phyloP scores from a whole-genome alignment of 768 basidiomycete genomes.

The Chalciporus piperatus region DNA sequence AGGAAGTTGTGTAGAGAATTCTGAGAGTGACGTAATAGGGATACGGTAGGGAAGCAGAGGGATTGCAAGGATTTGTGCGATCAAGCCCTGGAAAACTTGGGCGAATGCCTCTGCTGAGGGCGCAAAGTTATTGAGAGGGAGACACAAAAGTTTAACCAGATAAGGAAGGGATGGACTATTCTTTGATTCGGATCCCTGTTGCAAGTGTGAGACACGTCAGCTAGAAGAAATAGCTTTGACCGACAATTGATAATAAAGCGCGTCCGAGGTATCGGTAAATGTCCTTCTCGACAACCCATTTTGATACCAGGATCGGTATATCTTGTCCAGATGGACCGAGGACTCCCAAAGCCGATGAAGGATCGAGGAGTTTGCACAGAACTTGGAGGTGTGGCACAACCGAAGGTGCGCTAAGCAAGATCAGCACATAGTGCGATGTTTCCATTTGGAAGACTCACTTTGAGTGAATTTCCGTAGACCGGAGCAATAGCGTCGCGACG shows the following conservation, averaged over 20 bases:
- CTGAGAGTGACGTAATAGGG: slow-evolving; percentile 57
- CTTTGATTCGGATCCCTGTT: slow-evolving; percentile 59
- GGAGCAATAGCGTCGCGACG: slow-evolving; percentile 47
- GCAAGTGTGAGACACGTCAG: not conserved
- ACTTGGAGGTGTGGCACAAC: slow-evolving; percentile 49
- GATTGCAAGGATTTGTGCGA: slow-evolving; percentile 62
- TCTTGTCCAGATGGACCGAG: slow-evolving; percentile 32
- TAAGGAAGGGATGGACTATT: slow-evolving; percentile 31
- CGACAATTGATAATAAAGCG: slow-evolving; percentile 41
- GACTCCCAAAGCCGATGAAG: slow-evolving; percentile 2
- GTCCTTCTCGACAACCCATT: slow-evolving; percentile 47
- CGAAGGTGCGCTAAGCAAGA: slow-evolving; percentile 42
- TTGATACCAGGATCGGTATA: slow-evolving; percentile 34
- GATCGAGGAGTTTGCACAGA: slow-evolving; percentile 45
- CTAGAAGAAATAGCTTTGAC: slow-evolving; percentile 23
- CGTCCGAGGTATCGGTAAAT: slow-evolving; percentile 36
- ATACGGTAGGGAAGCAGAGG: slow-evolving; percentile 78
- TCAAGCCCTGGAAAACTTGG: slow-evolving; percentile 38
- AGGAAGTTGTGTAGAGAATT: slow-evolving; percentile 65
- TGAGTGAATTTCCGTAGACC: slow-evolving; percentile 46
- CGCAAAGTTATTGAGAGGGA: slow-evolving; percentile 19
- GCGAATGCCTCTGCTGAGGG: slow-evolving; percentile 33
- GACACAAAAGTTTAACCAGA: slow-evolving; percentile 26
- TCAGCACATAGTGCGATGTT: not conserved
- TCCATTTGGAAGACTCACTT: slow-evolving; percentile 39